Evolutionary conservation across 2,329 filamentous ascomycete species (phyloP), one percentile per base, ranked within the genome.

Genomic region (Decorospora gaudefroyi): DNA sequence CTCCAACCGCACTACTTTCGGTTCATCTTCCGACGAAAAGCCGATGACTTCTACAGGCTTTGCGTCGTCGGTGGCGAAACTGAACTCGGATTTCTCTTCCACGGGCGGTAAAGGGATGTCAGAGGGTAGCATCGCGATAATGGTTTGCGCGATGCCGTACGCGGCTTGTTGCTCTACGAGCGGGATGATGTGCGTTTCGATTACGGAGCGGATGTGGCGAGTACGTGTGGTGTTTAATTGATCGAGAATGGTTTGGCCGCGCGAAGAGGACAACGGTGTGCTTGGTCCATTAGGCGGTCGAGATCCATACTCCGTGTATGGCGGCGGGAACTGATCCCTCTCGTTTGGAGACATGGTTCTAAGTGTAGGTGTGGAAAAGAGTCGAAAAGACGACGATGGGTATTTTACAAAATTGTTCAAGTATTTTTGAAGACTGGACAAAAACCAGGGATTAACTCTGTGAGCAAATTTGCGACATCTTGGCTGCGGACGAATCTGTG

Each of bases 121-220:
- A 3, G 73, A 74, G 7, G 74, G 74, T 0, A 78, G 57, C 10
- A 78, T 62, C 21, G 75, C 65, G 44, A 76, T 69, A 9, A 67
- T 73, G 10, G 72, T 73, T 46, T 70, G 70, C 11, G 72, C 69
- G 26, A 76, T 69, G 18, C 73, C 74, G 21, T 69, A 68, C 8
- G 65, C 55, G 26, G 70, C 70, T 49, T 72, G 71, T 9, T 65
- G 47, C 40, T 68, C 55, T 33, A 78, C 58, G 12, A 73, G 55
- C 1, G 75, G 74, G 19, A 72, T 67, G 43, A 77, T 69, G 47
- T 72, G 62, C 2, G 51, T 62, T 19, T 65, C 56, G 19, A 76
- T 65, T 11, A 75, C 59, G 21, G 65, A 50, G 16, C 64, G 55
- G 38, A 77, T 70, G 37, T 74, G 70, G 22, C 66, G 62, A 4